phyloP scores from a whole-genome alignment of 1,284 basidiomycete genomes.

The Schizopora paradoxa region DNA sequence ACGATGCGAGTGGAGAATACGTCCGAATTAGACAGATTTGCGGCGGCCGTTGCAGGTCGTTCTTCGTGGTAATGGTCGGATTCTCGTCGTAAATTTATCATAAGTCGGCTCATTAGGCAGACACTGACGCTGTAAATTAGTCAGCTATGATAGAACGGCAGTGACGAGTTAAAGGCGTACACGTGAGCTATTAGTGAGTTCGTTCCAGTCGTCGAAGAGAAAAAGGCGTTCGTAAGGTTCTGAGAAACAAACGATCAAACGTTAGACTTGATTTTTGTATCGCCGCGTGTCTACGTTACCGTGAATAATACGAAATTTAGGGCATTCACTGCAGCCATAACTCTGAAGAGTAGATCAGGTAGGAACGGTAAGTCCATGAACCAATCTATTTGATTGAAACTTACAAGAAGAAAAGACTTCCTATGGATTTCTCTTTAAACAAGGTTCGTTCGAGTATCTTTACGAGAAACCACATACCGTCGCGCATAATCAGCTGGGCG shows the following conservation, averaged over 20 bases:
- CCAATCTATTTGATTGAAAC: neutral
- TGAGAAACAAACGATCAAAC: conserved; percentile 1
- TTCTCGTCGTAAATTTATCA: conserved; percentile 15
- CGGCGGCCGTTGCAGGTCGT: conserved; percentile 1
- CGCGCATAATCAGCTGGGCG: neutral
- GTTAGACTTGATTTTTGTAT: no score
- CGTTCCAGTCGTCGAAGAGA: conserved; percentile 12
- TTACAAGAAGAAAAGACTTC: conserved; percentile 16
- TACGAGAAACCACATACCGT: neutral
- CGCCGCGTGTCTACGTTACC: neutral
- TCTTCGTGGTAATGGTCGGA: conserved; percentile 1
- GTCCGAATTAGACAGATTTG: conserved; percentile 11
- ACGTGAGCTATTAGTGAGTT: conserved; percentile 16
- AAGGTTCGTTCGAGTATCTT: no score
- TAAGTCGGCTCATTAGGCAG: conserved; percentile 14
- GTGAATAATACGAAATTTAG: conserved; percentile 9
- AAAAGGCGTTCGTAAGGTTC: conserved; percentile 12
- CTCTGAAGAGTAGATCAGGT: no score
- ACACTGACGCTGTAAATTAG: conserved; percentile 15
- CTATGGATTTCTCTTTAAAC: no score
- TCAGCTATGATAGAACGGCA: no score
- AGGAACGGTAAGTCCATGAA: no score
- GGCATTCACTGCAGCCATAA: conserved; percentile 14
- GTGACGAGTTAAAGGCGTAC: no score
- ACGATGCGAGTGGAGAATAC: conserved; percentile 16